phyloP scores from a whole-genome alignment of 768 basidiomycete species.

The Gautieria morchelliformis region DNA sequence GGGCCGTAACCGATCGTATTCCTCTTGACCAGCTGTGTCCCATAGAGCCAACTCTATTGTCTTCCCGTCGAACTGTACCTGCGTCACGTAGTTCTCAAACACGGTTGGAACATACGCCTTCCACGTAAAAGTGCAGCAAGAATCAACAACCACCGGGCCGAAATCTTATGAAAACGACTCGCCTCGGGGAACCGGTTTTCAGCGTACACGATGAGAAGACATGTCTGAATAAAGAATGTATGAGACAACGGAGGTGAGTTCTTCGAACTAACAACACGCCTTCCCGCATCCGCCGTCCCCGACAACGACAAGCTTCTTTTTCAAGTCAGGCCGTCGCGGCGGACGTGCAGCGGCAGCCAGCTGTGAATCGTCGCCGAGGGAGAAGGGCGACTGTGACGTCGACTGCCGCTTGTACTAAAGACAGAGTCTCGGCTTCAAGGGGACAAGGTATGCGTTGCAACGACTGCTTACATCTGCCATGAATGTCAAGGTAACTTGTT shows the following conservation, averaged over 20 bases:
- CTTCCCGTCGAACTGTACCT: constrained; percentile 79
- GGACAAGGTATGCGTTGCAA: not conserved
- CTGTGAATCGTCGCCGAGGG: not conserved
- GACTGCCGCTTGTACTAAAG: not conserved
- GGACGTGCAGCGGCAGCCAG: not conserved
- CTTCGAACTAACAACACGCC: not conserved
- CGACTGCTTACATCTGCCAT: not conserved
- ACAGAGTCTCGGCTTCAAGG: not conserved
- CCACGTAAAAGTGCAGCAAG: not conserved
- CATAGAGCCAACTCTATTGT: constrained; percentile 93
- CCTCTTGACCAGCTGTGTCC: constrained; percentile 97
- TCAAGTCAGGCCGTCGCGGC: constrained; percentile 53
- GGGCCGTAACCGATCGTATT: constrained; percentile 84
- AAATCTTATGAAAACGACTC: constrained; percentile 20
- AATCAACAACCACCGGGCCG: not conserved
- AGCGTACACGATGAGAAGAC: constrained; percentile 91
- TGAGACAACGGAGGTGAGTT: not conserved
- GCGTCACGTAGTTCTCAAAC: constrained; percentile 89
- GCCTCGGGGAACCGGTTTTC: constrained; percentile 96
- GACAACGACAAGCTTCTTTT: constrained; percentile 82
- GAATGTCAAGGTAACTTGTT: not conserved
- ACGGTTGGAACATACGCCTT: constrained; percentile 91
- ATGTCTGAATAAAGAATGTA: constrained; percentile 46
- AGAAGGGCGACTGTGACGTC: not conserved
- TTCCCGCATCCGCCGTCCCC: constrained; percentile 63